Percentiles rank a stretch among this genome's conserved stretches.
Conservation (phyloP, 352 stramenopile species). For the Globisporangium paddicum region DNA sequence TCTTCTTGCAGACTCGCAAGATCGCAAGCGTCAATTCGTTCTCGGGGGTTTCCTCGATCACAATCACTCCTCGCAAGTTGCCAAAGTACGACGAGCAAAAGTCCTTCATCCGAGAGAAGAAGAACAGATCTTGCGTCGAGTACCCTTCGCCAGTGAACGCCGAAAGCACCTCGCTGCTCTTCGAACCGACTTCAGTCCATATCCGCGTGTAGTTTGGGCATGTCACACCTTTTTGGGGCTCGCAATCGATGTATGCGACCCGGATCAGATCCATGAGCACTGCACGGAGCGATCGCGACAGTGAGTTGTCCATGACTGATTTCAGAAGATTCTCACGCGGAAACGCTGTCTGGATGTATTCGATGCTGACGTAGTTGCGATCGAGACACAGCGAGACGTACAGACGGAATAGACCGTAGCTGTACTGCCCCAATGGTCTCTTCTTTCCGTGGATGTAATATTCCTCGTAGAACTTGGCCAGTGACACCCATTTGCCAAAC, state of each 20-base stretch:
- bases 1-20: slow-evolving; percentile 44
- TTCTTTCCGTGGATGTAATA: slow-evolving; percentile 51
- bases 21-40: slow-evolving; percentile 60
- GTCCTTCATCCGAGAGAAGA: slow-evolving; percentile 45
- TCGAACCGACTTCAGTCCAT: slow-evolving; percentile 49
- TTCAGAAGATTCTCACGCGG: slow-evolving; percentile 45
- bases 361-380: slow-evolving; percentile 74
- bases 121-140: slow-evolving; percentile 32
- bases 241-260: slow-evolving; percentile 64
- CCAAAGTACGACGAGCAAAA: slow-evolving; percentile 45
- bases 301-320: slow-evolving; percentile 34
- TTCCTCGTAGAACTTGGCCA: slow-evolving; percentile 55
- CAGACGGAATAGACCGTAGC: slow-evolving; percentile 62
- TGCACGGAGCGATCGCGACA: slow-evolving; percentile 55
- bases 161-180: slow-evolving; percentile 23
- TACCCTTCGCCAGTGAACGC: slow-evolving; percentile 26
- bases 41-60: slow-evolving; percentile 49
- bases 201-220: slow-evolving; percentile 69
- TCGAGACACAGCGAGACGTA: slow-evolving; percentile 69
- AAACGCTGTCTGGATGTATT: slow-evolving; percentile 62
- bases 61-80: slow-evolving; percentile 33
- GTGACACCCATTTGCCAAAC: slow-evolving; percentile 32
- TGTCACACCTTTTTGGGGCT: slow-evolving; percentile 51
- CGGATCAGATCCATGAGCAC: slow-evolving; percentile 64
- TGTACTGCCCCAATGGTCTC: slow-evolving; percentile 53